Evolutionary conservation across 75 land plant species (phyloP).

Genomic region (Pseudotsuga menziesii): DNA sequence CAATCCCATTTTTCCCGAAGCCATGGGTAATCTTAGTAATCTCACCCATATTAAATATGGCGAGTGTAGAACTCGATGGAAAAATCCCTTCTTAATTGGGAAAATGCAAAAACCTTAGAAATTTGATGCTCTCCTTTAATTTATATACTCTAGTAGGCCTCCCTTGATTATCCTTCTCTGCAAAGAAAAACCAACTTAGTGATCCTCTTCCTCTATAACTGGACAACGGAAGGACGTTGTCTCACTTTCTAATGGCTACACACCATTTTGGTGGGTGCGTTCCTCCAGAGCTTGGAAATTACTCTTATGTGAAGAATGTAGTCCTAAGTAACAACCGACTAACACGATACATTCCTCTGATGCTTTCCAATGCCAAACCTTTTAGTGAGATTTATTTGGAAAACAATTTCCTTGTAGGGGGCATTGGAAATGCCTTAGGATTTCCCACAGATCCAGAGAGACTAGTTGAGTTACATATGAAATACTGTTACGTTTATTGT

Average conservation of each 20-base stretch:
- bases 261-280: conserved; percentile 23
- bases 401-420: conserved; percentile 22
- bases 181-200: conserved; percentile 16
- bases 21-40: conserved; percentile 36
- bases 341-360: conserved; percentile 19
- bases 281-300: conserved; percentile 30
- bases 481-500: no score
- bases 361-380: conserved; percentile 21
- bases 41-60: conserved; percentile 31
- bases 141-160: conserved; percentile 16
- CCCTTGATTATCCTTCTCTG: conserved; percentile 16
- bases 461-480: no score
- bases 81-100: conserved; percentile 53
- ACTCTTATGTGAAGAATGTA: conserved; percentile 7
- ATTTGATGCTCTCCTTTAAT: conserved; percentile 52
- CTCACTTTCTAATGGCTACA: conserved; percentile 17
- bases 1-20: conserved; percentile 33
- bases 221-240: conserved; percentile 10
- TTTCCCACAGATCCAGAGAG: no score
- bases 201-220: conserved; percentile 17
- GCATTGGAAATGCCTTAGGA: conserved; percentile 20
- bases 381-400: conserved; percentile 15
- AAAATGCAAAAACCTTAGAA: conserved; percentile 40
- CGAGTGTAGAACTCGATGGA: conserved; percentile 36
- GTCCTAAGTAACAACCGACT: conserved; percentile 19